These are phyloP conservation scores for Aspergillus wentii DNA, from an alignment of 495 filamentous ascomycete genomes.

Conservation along the genomic window DNA sequence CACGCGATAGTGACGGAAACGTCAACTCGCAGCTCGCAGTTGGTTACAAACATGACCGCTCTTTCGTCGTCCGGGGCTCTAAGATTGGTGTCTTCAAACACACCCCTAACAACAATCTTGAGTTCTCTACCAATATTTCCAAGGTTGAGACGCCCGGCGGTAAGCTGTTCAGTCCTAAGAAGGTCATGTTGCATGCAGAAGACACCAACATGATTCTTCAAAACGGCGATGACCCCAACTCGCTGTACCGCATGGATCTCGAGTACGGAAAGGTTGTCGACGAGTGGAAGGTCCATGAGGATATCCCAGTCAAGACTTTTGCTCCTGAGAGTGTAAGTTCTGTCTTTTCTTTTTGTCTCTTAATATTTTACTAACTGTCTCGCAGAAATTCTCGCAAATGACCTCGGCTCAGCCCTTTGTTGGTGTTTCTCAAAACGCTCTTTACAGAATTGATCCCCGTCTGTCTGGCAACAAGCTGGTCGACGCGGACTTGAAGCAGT, in stretches of 20 bases:
- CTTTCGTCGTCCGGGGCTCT: conserved; percentile 91
- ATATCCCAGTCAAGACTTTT: conserved; percentile 87
- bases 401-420: conserved; percentile 92
- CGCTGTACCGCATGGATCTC: conserved; percentile 95
- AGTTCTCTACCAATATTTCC: conserved; percentile 96
- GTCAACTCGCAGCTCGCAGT: conserved; percentile 96
- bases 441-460: conserved; percentile 93
- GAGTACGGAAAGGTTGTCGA: conserved; percentile 99
- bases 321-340: conserved; percentile 72
- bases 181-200: conserved; percentile 95
- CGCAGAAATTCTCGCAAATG: conserved; percentile 96
- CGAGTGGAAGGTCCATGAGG: conserved; percentile 98
- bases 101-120: conserved; percentile 82
- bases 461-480: conserved; percentile 88
- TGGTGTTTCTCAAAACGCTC: conserved; percentile 82
- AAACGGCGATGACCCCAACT: conserved; percentile 78
- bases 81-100: conserved; percentile 99
- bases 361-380: conserved; percentile 15
- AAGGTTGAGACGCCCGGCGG: conserved; percentile 89
- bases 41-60: conserved; percentile 95
- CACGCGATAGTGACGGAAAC: conserved; percentile 68
- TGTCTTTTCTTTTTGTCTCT: background rate
- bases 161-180: conserved; percentile 86
- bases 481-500: conserved; percentile 88
- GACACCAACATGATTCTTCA: conserved; percentile 93